Conservation (phyloP, 108 stramenopile species). For the Schizochytrium sp. region DNA sequence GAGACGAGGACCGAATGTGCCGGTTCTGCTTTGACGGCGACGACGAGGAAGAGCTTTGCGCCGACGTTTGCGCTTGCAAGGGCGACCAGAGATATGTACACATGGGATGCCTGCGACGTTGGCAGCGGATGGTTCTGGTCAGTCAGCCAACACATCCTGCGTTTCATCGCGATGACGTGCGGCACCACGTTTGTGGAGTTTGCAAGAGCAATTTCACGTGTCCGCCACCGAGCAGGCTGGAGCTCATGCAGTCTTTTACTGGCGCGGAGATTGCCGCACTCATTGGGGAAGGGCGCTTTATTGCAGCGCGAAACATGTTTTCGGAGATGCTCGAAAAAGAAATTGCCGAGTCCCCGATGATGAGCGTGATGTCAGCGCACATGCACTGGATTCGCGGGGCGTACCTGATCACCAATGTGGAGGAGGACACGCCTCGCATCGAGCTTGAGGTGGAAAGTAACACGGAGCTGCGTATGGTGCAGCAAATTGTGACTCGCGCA, state of each 20-base stretch:
- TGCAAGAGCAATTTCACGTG: conserved; percentile 16
- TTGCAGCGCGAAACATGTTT: conserved; percentile 13
- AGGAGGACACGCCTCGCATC: not conserved
- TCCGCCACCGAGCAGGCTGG: conserved; percentile 22
- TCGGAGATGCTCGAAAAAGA: not conserved
- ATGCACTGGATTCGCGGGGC: conserved; percentile 22
- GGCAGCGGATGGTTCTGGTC: conserved; percentile 34
- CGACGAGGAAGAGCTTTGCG: not conserved
- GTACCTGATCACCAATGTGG: conserved; percentile 27
- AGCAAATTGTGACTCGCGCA: not conserved
- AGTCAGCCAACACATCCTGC: conserved; percentile 29
- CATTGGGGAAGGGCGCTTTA: not conserved
- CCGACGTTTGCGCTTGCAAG: conserved; percentile 37
- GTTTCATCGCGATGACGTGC: conserved; percentile 14
- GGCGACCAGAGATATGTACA: conserved; percentile 40
- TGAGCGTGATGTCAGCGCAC: not conserved
- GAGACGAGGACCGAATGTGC: conserved; percentile 22
- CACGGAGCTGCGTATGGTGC: not conserved
- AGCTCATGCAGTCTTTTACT: conserved; percentile 31
- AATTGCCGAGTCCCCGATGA: not conserved
- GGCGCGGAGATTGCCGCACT: conserved; percentile 25
- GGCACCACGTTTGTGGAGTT: conserved; percentile 26
- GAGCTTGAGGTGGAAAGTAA: not conserved
- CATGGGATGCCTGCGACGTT: conserved; percentile 34
- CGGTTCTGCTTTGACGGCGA: conserved; percentile 34